These are phyloP conservation scores for Hypoxylon sp. DNA, from an alignment of 2,329 filamentous ascomycete species.

Conservation along the genomic window DNA sequence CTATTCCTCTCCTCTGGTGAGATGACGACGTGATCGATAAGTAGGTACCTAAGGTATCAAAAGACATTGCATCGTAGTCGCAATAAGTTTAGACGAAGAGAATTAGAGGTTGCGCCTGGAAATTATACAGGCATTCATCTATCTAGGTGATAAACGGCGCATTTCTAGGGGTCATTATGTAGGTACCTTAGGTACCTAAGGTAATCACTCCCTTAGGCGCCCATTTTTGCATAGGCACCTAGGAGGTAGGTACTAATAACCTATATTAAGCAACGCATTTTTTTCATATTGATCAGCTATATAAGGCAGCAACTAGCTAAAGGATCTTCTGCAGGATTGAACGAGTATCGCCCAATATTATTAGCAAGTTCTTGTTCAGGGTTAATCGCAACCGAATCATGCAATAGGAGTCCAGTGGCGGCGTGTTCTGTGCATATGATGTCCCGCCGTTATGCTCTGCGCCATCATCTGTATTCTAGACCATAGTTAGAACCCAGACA, in stretches of 20 bases:
- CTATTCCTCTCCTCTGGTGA: too few species aligned
- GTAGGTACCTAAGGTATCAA: too few species aligned
- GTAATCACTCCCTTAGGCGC: too few species aligned
- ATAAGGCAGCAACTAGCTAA: background rate
- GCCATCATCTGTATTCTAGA: background rate
- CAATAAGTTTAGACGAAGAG: too few species aligned
- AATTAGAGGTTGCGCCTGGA: too few species aligned
- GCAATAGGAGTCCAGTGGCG: background rate
- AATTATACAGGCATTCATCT: too few species aligned
- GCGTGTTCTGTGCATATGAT: background rate
- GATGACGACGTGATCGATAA: too few species aligned
- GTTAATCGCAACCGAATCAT: background rate
- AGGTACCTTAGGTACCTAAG: too few species aligned
- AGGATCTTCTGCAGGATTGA: constrained; percentile 1
- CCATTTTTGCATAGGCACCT: too few species aligned
- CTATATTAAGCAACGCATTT: background rate
- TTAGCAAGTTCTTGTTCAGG: background rate
- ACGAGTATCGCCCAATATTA: background rate
- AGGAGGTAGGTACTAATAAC: background rate
- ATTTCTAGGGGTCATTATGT: too few species aligned
- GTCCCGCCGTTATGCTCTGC: background rate
- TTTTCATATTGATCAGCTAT: background rate
- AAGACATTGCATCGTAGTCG: too few species aligned
- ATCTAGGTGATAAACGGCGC: too few species aligned
- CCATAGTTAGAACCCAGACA: background rate